A percentile compares a stretch with the other conserved stretches of the same genome.
Conservation (phyloP, 441 rosid species). For the Populus hybrid region DNA sequence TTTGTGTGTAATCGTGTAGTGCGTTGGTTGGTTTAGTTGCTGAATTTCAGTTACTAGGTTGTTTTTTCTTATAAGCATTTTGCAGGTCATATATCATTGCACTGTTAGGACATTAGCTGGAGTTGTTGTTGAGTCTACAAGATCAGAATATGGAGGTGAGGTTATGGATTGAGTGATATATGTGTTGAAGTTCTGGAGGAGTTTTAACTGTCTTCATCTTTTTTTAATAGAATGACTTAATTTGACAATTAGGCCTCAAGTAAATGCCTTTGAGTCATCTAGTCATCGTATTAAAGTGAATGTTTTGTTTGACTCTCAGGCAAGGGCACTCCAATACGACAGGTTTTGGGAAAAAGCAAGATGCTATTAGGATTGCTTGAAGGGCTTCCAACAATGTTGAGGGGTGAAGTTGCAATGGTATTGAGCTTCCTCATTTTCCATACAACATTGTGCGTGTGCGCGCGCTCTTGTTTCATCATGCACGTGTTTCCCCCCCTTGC, state of each 20-base stretch:
- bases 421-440: conserved; percentile 13
- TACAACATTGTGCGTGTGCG: not conserved
- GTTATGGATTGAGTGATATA: not conserved
- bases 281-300: conserved; percentile 14
- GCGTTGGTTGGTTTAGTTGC: not conserved
- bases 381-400: conserved; percentile 90
- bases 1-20: not conserved
- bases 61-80: conserved; percentile 11
- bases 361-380: conserved; percentile 81
- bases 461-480: not conserved
- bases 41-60: not conserved
- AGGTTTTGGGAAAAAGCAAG: conserved; percentile 90
- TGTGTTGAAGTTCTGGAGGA: not conserved
- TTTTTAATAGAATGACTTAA: not conserved
- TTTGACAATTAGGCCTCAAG: conserved; percentile 1
- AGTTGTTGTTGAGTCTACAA: conserved; percentile 74
- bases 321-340: conserved; percentile 69
- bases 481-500: not conserved
- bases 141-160: conserved; percentile 80
- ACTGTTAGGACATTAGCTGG: conserved; percentile 85
- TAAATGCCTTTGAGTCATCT: not conserved
- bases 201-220: not conserved
- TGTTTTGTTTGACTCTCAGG: conserved; percentile 45
- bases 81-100: conserved; percentile 79
- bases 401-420: conserved; percentile 98